Evolutionary conservation across 331 rosid species (phyloP), one percentile per base, ranked within the genome.

Genomic region (Dryas integrifolia): DNA sequence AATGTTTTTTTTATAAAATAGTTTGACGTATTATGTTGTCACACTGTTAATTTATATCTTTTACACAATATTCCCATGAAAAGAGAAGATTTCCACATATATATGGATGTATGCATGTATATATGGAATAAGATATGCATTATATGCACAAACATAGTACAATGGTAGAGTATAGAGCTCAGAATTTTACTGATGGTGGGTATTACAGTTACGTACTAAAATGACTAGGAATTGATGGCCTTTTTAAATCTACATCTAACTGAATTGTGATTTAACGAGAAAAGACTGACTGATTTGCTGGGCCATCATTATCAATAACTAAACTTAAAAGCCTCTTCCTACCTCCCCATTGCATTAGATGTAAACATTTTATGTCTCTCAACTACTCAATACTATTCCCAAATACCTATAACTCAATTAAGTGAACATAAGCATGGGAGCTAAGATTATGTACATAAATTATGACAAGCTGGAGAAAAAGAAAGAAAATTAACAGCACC

Each of bases 271-370:
- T 69, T 9, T 40, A 53, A 40, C 11, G 26, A 10, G 51, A 65
- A 65, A 21, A 18, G 44, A 44, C 73, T 1, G 4, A 56, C 65
- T 38, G n/a, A 9, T 70, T 57, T 43, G 65, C 13, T 56, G 55
- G 39, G 51, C 58, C 38, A 71, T 14, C 46, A 5, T 4, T 35
- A 71, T 14, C 46, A 5, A 8, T 35, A 58, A 71, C 38, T 44
- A 58, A 16, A 9, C 45, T 26, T 71, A 57, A 71, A 71, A 39
- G 57, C 18, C 67, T 58, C 38, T 58, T 45, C 67, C 67, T 15
- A 71, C 55, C 75, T 45, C 45, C 11, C 30, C 65, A 44, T 44
- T 24, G 9, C 43, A 56, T 56, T 30, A 7, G n/a, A 43, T 55
- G 0, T 15, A 46, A 12, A 41, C 3, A 7, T 40, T 12, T 50